Evolutionary conservation across 2,329 filamentous ascomycete species (phyloP).

Genomic region (Blumeria hordei): DNA sequence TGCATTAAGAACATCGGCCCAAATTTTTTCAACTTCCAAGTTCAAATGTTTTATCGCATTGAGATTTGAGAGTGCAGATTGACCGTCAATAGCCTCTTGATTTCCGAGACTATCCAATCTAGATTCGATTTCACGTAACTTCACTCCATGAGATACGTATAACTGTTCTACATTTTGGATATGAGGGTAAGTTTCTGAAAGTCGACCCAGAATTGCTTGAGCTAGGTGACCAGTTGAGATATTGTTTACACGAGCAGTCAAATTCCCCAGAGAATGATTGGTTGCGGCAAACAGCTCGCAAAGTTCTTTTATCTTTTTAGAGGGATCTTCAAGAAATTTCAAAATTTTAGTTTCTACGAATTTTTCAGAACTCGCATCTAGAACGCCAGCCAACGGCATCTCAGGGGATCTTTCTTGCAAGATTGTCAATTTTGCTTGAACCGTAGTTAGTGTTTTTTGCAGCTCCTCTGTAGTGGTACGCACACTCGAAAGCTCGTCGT

Average conservation of each 20-base stretch:
- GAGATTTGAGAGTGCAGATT: not conserved
- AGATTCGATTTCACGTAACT: not conserved
- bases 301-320: not conserved
- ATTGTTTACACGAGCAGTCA: not conserved
- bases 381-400: not conserved
- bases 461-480: not conserved
- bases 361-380: not conserved
- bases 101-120: not conserved
- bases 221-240: slow-evolving; percentile 1
- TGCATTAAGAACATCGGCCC: not conserved
- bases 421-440: not conserved
- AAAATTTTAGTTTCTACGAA: not conserved
- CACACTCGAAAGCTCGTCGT: not conserved
- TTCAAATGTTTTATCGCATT: not conserved
- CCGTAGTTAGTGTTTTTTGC: not conserved
- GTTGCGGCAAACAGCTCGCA: not conserved
- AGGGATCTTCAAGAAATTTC: not conserved
- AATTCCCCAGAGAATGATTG: slow-evolving; percentile 1
- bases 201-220: not conserved
- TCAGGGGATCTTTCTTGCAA: not conserved
- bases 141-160: not conserved
- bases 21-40: not conserved
- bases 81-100: not conserved
- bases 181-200: slow-evolving; percentile 1
- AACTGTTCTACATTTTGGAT: slow-evolving; percentile 1